Evolutionary conservation across 306 rosid species (phyloP), one percentile per base, ranked within the genome.

Genomic region (Elaeagnus macrophylla): DNA sequence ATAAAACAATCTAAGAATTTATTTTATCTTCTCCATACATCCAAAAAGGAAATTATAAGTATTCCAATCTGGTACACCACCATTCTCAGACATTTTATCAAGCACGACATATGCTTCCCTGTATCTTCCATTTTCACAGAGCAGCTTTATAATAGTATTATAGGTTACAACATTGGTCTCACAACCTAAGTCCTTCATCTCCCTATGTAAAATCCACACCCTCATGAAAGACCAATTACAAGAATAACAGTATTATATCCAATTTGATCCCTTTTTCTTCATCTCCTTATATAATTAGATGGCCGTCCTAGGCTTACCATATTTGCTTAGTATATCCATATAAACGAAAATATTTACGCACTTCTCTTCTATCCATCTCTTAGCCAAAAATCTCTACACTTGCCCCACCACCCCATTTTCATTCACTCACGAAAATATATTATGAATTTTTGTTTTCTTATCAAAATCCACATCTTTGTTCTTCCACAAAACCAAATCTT

Each of bases 281-380:
- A 84, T 61, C 80, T 74, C 81, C 73, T 82, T 80, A 14, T 70
- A 91, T 60, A 86, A 47, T 37, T 77, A 82, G 68, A 86, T 94
- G 61, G 97, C 80, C 70, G 86, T 86, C 83, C 86, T 83, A 18
- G 96, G 85, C 57, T 91, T 91, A n/a, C 93, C 94, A 18, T 85
- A 75, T 77, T 86, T 86, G 37, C 87, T 72, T n/a, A 74, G 58
- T 12, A 91, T 80, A 66, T 91, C 96, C 97, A 90, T 90, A 60
- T 81, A 90, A 48, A 78, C 83, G 85, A 7, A 82, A 45, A 75
- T 86, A 80, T 69, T 90, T 90, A 16, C 51, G 49, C 32, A 90
- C 74, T 32, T 84, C 88, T 50, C 61, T 83, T 49, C 18, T 65
- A 56, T 90, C 97, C 94, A 90, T 90, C 73, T 81, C 95, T 37